Base-by-base conservation (phyloP, 2,329 filamentous ascomycete species). In the Sarocladium kiliense region DNA sequence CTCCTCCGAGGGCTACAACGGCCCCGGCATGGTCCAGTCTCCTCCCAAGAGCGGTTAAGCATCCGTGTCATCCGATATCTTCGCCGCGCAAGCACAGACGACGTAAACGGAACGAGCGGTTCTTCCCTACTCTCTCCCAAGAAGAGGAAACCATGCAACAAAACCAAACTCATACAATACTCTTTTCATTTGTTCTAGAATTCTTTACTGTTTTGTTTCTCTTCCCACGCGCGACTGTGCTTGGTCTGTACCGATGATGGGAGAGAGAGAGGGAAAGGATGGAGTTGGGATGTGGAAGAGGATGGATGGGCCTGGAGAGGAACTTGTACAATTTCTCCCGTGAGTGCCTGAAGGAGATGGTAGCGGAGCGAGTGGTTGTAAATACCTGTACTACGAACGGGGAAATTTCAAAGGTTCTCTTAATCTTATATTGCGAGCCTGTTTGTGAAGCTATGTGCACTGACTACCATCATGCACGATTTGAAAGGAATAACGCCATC, bases 1-100 rank as follows among this genome's bases (percentile, higher is more conserved):
- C 74, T 81, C 87, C 63, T 87, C 88, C 68, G 83, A 88, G 71
- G 86, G 84, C 65, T 96, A 95, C 79, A 76, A 74, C 61, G 91
- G 91, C 73, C 82, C 84, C 69, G 89, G 91, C 66, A 81, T 85
- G 75, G 82, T 96, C 62, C 91, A 96, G 78, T 85, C 82, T 60
- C 77, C 80, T 65, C 78, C 81, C 64, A 76, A 78, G 69, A 70
- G 74, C 63, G 65, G 70, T 65, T 80, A 77, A 75, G 59, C 27
- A 45, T 60, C 58, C 58, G 58, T 62, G 57, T 61, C 34, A 57
- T 10, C 44, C 26, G 44, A 53, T 50, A 51, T 41, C 27, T 54
- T 44, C 49, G 39, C n/a, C 32, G 37, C 47, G 26, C 53, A 53
- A 57, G 47, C 34, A 57, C 39, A 55, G 47, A 51, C 47, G 27